These are phyloP conservation scores for Hypoxylon sp. DNA, from an alignment of 2,329 filamentous ascomycete genomes.

Conservation along the genomic window DNA sequence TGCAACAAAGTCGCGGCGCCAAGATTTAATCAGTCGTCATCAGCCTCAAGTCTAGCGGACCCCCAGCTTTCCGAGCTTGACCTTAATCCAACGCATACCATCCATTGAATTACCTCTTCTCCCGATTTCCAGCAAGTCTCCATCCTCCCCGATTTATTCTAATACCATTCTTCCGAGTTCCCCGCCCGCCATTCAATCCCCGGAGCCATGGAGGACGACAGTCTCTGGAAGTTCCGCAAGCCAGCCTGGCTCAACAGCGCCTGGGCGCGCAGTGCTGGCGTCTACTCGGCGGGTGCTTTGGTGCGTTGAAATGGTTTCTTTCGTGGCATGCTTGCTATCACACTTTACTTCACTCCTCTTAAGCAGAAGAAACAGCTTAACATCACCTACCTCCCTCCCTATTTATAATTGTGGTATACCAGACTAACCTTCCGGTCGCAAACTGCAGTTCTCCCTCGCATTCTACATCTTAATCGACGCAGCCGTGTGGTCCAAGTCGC, in stretches of 20 bases:
- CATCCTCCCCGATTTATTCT: not conserved
- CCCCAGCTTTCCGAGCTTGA: constrained; percentile 12
- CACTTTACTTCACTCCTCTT: not conserved
- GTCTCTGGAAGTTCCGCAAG: constrained; percentile 76
- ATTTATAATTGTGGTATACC: not conserved
- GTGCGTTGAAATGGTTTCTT: constrained; percentile 60
- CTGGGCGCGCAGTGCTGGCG: constrained; percentile 74
- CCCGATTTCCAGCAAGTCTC: not conserved
- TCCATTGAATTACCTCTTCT: not conserved
- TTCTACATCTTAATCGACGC: constrained; percentile 79
- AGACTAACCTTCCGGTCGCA: constrained; percentile 20
- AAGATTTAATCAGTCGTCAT: constrained; percentile 42
- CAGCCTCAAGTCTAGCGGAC: constrained; percentile 37
- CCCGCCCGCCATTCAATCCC: constrained; percentile 3
- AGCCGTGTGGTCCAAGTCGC: constrained; percentile 75
- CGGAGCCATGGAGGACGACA: constrained; percentile 71
- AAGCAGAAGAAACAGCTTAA: not conserved
- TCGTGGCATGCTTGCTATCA: not conserved
- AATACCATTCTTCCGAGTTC: not conserved
- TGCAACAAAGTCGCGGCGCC: not conserved
- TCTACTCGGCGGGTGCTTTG: constrained; percentile 74
- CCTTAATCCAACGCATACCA: constrained; percentile 17
- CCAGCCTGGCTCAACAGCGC: constrained; percentile 77
- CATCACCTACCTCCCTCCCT: not conserved
- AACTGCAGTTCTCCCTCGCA: constrained; percentile 73